Evolutionary conservation across 2,329 filamentous ascomycete genomes (phyloP), one percentile per base, ranked within the genome.

Genomic region (Lomentospora prolificans): DNA sequence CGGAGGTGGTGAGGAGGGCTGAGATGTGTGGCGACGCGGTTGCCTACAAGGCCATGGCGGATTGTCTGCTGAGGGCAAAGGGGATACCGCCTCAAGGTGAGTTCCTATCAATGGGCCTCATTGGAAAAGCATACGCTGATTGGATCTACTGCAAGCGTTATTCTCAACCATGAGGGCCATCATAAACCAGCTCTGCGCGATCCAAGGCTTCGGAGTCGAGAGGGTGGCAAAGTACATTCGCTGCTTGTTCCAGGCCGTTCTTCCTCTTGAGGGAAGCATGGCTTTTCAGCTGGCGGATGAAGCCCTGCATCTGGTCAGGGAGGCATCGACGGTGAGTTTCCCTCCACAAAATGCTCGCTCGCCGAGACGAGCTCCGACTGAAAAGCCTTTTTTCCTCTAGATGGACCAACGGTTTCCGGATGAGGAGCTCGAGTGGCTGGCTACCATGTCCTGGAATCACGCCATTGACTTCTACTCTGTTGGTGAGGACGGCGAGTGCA

Each of bases 151-250:
- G 12, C 58, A 84, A 33, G 78, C 75, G 1, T 60, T 80, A 10
- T 80, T 76, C 59, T 67, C 69, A 1, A 77, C 72, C 0, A 73
- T 90, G 57, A 79, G 85, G 50, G 79, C 83, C 58, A 82, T 91
- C 58, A 80, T 94, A 63, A 86, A 88, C 62, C 74, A 82, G 51
- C 83, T 86, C 17, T 86, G 81, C 69, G 73, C 69, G 1, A 67
- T 83, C 1, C 76, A 82, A 17, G 63, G 68, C 0, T 81, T 84
- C 48, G 77, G 86, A 59, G 73, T 75, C 3, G 64, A 67, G 1
- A 84, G 82, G 61, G 72, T 95, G 1, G 80, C 87, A 6, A 86
- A 86, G 62, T 95, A 94, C 72, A 79, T 92, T 50, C 81, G 89
- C 1, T 90, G 87, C 62, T 74, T 94, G 2, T 87, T 92, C 60